Percentiles rank a stretch among this genome's conserved stretches.
Conservation (phyloP, 2,329 filamentous ascomycete genomes). For the Amauroascus verrucosus region DNA sequence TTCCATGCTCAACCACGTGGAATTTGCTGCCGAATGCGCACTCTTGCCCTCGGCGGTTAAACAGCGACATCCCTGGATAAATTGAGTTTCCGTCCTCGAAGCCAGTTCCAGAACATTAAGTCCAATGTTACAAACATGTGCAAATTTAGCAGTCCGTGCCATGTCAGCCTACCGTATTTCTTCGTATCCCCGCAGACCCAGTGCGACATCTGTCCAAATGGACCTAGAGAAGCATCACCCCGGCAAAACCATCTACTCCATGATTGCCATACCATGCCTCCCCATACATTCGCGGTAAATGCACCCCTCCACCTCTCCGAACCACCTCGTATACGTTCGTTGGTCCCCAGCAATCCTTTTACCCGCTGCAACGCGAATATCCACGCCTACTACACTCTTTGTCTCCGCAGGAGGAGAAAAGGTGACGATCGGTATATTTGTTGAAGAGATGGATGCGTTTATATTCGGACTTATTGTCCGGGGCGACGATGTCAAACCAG, state of each 20-base stretch:
- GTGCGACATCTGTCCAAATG: not conserved
- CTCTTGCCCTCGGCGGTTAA: too few relatives aligned
- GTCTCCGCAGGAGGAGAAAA: conserved; percentile 5
- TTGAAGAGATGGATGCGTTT: conserved; percentile 7
- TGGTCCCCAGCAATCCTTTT: conserved; percentile 6
- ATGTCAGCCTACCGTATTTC: not conserved
- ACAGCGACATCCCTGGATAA: too few relatives aligned
- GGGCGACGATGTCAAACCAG: conserved; percentile 33
- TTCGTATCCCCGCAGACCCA: not conserved
- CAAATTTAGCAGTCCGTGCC: not conserved
- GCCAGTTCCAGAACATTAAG: too few relatives aligned
- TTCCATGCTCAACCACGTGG: too few relatives aligned
- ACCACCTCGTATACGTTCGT: conserved; percentile 11
- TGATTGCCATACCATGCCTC: not conserved
- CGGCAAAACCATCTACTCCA: conserved; percentile 6
- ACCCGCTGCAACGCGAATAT: conserved; percentile 3
- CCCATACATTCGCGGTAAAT: not conserved
- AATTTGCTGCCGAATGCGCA: too few relatives aligned
- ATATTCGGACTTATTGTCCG: not conserved
- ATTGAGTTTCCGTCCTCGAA: not conserved
- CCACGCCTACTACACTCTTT: not conserved
- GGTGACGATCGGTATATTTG: not conserved
- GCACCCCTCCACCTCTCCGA: conserved; percentile 12
- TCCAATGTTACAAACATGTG: not conserved
- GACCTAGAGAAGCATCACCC: not conserved